phyloP scores from a whole-genome alignment of 305 asterid species.

The Fraxinus floribunda region DNA sequence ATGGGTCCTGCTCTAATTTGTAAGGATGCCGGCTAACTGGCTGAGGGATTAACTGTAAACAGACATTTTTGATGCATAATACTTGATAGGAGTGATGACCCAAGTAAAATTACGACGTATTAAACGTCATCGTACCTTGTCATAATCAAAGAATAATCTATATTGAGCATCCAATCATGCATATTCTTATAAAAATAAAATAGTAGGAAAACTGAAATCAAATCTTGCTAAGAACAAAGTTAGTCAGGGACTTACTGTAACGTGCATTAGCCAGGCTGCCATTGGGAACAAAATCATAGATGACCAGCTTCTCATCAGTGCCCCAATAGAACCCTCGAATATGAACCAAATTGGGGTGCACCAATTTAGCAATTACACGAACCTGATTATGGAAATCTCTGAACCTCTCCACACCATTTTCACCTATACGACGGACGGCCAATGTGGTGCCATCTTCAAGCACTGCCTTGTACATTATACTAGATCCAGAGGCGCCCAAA shows the following conservation, averaged over 20 bases:
- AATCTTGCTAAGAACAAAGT: constrained; percentile 2
- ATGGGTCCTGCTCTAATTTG: neutral
- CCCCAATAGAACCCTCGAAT: constrained; percentile 95
- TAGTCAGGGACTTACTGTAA: constrained; percentile 59
- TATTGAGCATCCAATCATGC: neutral
- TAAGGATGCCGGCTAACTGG: neutral
- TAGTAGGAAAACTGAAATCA: neutral
- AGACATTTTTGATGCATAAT: neutral
- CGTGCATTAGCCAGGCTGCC: constrained; percentile 84
- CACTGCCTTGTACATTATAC: constrained; percentile 90
- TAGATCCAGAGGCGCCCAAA: constrained; percentile 79
- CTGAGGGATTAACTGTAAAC: neutral
- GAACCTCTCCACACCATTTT: constrained; percentile 71
- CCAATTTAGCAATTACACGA: constrained; percentile 62
- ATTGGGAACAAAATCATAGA: constrained; percentile 83
- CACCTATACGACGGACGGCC: constrained; percentile 85
- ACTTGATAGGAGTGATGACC: neutral
- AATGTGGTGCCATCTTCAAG: constrained; percentile 69
- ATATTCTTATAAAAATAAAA: neutral
- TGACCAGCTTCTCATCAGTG: constrained; percentile 75
- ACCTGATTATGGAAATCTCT: constrained; percentile 80
- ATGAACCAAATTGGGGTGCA: constrained; percentile 74
- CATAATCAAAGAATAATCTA: neutral
- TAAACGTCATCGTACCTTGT: neutral
- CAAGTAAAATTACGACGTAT: neutral